Evolutionary conservation across 352 stramenopile genomes (phyloP).

Genomic region (Globisporangium polare): DNA sequence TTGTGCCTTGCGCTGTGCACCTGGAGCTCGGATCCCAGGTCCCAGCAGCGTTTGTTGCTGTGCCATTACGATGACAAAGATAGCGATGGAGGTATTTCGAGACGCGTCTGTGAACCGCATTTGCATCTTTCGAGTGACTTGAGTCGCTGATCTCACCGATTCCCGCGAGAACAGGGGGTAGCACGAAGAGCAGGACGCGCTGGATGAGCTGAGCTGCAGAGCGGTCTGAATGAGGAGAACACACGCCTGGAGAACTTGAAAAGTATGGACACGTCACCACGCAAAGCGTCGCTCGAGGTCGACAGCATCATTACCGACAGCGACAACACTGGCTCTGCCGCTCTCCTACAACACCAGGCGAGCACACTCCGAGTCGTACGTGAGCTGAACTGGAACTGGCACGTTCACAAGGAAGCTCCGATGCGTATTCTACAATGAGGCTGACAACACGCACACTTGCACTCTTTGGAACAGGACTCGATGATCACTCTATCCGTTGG

Average conservation of each 20-base stretch:
- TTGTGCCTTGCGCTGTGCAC: too few species aligned
- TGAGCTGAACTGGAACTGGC: too few species aligned
- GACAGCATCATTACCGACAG: neutral
- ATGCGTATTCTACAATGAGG: too few species aligned
- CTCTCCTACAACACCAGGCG: neutral
- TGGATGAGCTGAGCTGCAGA: neutral
- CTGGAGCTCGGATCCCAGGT: too few species aligned
- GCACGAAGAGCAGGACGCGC: neutral
- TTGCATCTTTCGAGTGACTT: neutral
- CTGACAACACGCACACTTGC: too few species aligned
- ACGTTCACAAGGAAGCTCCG: too few species aligned
- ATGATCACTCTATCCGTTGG: conserved; percentile 4
- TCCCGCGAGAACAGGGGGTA: neutral
- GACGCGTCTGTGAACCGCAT: neutral
- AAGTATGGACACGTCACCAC: neutral
- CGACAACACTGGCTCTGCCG: too few species aligned
- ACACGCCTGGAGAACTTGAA: neutral
- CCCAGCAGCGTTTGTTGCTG: too few species aligned
- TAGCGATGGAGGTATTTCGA: neutral
- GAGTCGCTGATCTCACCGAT: too few species aligned
- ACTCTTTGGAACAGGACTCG: conserved; percentile 13
- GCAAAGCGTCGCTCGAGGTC: neutral
- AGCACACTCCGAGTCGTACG: conserved; percentile 2
- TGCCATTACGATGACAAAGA: too few species aligned
- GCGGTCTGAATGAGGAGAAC: neutral